Evolutionary conservation across 2,329 filamentous ascomycete genomes (phyloP).

Genomic region (Penicillium brevicompactum): DNA sequence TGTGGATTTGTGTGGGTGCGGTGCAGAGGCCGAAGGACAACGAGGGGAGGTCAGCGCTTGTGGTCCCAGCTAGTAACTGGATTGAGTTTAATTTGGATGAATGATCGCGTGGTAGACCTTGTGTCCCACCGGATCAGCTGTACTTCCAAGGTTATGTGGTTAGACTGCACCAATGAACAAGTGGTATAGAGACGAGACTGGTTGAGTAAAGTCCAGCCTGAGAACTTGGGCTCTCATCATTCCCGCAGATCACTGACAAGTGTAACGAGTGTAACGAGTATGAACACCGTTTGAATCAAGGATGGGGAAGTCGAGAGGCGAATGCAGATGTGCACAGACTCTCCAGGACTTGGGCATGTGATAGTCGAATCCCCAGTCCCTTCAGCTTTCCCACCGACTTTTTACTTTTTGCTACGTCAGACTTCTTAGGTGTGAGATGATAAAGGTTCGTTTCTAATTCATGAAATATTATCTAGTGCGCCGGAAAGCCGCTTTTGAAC

Average conservation of each 20-base stretch:
- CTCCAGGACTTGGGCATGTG: neutral
- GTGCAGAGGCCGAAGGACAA: neutral
- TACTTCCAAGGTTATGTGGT: too few species aligned
- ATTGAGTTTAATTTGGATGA: neutral
- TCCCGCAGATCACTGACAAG: too few species aligned
- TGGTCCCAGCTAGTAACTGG: neutral
- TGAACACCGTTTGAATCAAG: too few species aligned
- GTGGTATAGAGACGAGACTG: too few species aligned
- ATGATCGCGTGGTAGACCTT: neutral
- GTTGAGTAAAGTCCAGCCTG: too few species aligned
- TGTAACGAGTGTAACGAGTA: too few species aligned
- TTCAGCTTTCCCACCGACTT: neutral
- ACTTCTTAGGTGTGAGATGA: neutral
- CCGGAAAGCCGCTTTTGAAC: slow-evolving; percentile 22
- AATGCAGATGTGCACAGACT: too few species aligned
- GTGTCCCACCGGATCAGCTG: too few species aligned
- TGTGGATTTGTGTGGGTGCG: neutral
- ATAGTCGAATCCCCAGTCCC: neutral
- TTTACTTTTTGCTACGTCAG: too few species aligned
- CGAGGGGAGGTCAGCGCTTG: neutral
- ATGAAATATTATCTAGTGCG: slow-evolving; percentile 28
- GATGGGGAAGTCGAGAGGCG: too few species aligned
- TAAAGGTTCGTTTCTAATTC: slow-evolving; percentile 28
- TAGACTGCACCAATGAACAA: too few species aligned
- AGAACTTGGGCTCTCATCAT: too few species aligned